Conservation (phyloP, 345 rosid species). For the Syzygium aromaticum region DNA sequence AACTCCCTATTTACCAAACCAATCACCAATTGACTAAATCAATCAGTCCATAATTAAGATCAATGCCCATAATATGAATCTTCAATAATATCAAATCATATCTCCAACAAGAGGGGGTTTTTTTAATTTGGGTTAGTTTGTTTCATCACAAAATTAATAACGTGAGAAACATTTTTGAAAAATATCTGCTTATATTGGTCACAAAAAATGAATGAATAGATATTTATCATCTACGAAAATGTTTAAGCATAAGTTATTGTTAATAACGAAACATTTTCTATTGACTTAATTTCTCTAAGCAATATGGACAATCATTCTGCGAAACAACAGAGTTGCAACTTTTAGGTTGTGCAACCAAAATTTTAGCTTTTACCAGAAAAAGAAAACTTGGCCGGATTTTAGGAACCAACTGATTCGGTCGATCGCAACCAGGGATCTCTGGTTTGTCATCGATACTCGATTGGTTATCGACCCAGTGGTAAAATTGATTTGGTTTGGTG, state of each 20-base stretch:
- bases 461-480: neutral
- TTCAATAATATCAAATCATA: too few species aligned
- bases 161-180: too few species aligned
- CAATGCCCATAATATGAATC: too few species aligned
- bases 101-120: neutral
- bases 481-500: neutral
- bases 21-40: too few species aligned
- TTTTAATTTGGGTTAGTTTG: neutral
- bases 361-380: neutral
- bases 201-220: neutral
- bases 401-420: neutral
- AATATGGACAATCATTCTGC: neutral
- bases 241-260: neutral
- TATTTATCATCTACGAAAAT: neutral
- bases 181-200: neutral
- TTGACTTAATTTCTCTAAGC: neutral
- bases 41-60: too few species aligned
- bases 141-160: too few species aligned
- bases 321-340: fast-evolving
- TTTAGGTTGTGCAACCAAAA: neutral
- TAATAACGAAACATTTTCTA: neutral
- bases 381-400: neutral
- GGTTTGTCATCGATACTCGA: neutral
- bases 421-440: neutral
- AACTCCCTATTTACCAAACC: too few species aligned